phyloP scores from a whole-genome alignment of 2,329 filamentous ascomycete species.

The Fusarium torulosum region DNA sequence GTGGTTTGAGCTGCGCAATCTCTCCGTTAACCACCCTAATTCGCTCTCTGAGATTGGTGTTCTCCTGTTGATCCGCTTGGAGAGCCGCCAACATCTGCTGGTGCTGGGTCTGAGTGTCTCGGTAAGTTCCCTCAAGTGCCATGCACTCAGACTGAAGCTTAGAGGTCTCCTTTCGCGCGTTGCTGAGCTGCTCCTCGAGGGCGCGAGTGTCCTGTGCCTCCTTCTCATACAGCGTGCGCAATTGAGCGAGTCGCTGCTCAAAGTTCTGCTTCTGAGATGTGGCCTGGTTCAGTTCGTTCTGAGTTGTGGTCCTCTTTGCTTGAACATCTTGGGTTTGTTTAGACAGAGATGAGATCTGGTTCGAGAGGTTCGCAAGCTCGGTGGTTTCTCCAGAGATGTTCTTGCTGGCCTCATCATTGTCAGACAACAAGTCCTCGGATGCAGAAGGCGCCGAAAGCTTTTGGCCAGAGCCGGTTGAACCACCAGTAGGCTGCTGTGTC shows the following conservation, averaged over 20 bases:
- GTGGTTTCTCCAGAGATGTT: conserved; percentile 90
- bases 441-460: conserved; percentile 60
- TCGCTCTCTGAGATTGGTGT: conserved; percentile 84
- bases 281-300: conserved; percentile 85
- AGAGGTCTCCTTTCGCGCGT: conserved; percentile 82
- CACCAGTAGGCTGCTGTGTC: conserved; percentile 81
- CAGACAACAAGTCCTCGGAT: conserved; percentile 89
- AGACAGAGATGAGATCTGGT: conserved; percentile 90
- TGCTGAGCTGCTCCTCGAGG: conserved; percentile 84
- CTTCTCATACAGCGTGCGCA: conserved; percentile 90
- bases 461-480: conserved; percentile 54
- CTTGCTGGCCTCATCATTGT: conserved; percentile 89
- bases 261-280: conserved; percentile 93
- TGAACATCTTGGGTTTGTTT: conserved; percentile 96
- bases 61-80: conserved; percentile 90
- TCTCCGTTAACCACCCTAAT: conserved; percentile 87
- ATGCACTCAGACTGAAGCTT: conserved; percentile 88
- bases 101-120: conserved; percentile 86
- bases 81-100: conserved; percentile 79
- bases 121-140: conserved; percentile 81
- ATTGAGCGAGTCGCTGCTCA: conserved; percentile 86
- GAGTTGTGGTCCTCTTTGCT: conserved; percentile 80
- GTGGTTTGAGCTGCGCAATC: conserved; percentile 85
- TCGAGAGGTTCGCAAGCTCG: conserved; percentile 94
- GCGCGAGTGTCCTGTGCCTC: conserved; percentile 88